Base-by-base conservation (phyloP, 768 basidiomycete genomes). In the Fibroporia radiculosa region DNA sequence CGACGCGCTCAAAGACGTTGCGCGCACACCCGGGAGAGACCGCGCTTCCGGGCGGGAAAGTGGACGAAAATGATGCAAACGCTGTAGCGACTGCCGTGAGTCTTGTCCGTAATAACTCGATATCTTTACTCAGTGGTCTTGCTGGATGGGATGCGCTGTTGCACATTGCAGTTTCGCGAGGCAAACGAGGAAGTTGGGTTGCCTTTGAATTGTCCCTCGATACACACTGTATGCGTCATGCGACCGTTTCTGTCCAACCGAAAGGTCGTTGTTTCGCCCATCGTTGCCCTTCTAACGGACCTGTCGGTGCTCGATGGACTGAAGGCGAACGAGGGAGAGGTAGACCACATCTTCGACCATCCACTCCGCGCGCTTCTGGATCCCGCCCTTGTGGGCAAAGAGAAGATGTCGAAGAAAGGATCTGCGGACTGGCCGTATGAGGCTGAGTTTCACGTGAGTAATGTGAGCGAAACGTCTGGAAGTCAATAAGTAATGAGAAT, bases 131-230 rank as follows among this genome's bases (percentile, higher is more conserved):
- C 39, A 14, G n/a, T n/a, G n/a, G n/a, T n/a, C n/a, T n/a, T n/a
- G n/a, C n/a, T n/a, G n/a, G n/a, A n/a, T n/a, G n/a, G n/a, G n/a
- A n/a, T n/a, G n/a, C n/a, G 16, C 13, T 37, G 38, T 26, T 23
- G 16, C 4, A 1, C 8, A n/a, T 39, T 40, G 19, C 56, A 93
- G 91, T 74, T 74, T 38, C 72, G 92, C 46, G 92, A 95, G 63
- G 92, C 92, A 0, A 61, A 77, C 44, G 92, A 95, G 66, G 92
- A 95, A 67, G 84, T 93, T 16, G 77, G 64, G 1, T 69, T 93
- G 2, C 80, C 86, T 0, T 57, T 78, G 2, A 45, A 68, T 42
- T 74, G 72, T 29, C 74, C 79, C 0, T 61, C 75, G 38, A 65
- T 90, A 14, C 72, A 82, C 55, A 70, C 72, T 1, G 58, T 91